A percentile compares a stretch with the other conserved stretches of the same genome.
Evolutionary conservation across 2,329 filamentous ascomycete species (phyloP).

Genomic region (Apiospora saccharicola): DNA sequence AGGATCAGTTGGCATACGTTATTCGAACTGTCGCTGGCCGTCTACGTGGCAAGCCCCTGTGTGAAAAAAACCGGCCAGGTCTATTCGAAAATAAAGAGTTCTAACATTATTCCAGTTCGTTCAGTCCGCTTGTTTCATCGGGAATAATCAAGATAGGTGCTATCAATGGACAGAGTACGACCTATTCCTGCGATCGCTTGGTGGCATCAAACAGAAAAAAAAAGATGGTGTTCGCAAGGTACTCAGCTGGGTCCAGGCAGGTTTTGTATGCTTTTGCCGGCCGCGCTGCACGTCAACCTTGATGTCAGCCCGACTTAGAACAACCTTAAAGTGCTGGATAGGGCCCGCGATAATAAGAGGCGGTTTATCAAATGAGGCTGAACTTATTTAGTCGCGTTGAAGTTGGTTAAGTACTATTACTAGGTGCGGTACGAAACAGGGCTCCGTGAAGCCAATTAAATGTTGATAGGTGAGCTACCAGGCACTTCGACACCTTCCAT

Average conservation of each 20-base stretch:
- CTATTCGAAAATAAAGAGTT: no score
- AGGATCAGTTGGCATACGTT: background rate
- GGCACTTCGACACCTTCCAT: background rate
- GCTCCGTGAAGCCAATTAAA: background rate
- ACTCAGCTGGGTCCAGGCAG: background rate
- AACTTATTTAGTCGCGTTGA: background rate
- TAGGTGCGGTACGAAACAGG: background rate
- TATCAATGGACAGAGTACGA: no score
- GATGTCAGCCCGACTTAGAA: background rate
- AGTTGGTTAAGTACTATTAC: background rate
- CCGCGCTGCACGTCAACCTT: background rate
- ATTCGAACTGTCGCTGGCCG: background rate
- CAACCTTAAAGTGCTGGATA: background rate
- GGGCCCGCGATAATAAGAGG: background rate
- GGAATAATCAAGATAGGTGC: no score
- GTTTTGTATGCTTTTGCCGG: background rate
- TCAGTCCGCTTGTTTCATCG: no score
- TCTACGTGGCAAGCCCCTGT: background rate
- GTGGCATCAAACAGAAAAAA: background rate
- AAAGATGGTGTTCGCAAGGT: constrained; percentile 1
- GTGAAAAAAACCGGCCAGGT: no score
- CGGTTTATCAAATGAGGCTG: background rate
- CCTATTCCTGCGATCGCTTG: no score
- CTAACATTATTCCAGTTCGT: no score
- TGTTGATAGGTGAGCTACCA: no score